These are phyloP conservation scores for Coprinopsis strossmayeri DNA, from an alignment of 768 basidiomycete species.

Conservation along the genomic window DNA sequence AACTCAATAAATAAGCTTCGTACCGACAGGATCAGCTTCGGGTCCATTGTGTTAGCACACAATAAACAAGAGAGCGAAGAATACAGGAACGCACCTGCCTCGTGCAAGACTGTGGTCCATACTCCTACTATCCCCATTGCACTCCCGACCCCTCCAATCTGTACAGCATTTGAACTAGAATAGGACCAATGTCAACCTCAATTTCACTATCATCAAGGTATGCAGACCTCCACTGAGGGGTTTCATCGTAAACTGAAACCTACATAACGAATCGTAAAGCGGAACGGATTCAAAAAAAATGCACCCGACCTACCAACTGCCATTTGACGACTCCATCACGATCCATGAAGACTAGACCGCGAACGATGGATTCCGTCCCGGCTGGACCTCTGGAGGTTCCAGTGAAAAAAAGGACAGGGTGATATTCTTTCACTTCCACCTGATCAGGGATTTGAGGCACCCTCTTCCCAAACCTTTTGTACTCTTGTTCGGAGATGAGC, in stretches of 20 bases:
- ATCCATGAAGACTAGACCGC: constrained; percentile 46
- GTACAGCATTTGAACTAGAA: constrained; percentile 57
- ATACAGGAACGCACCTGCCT: constrained; percentile 39
- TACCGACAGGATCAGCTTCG: constrained; percentile 61
- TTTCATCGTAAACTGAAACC: constrained; percentile 48
- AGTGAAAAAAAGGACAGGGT: constrained; percentile 41
- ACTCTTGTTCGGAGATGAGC: constrained; percentile 29
- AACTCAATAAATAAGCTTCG: not conserved
- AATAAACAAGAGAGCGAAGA: not conserved
- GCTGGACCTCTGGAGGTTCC: constrained; percentile 39
- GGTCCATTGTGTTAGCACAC: constrained; percentile 1
- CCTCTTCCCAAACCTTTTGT: constrained; percentile 21
- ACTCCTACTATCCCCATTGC: constrained; percentile 60
- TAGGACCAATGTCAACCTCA: too few species aligned
- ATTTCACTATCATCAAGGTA: too few species aligned
- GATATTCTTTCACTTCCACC: constrained; percentile 16
- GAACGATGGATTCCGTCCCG: constrained; percentile 36
- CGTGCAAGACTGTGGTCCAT: constrained; percentile 62
- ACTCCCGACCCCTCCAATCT: constrained; percentile 60
- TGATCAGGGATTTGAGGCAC: constrained; percentile 11
- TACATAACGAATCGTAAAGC: too few species aligned
- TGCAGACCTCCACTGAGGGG: constrained; percentile 58
- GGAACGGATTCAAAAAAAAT: too few species aligned
- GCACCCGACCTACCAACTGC: too few species aligned
- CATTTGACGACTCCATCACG: constrained; percentile 41